A percentile compares a stretch with the other conserved stretches of the same genome.
phyloP scores from a whole-genome alignment of 1,284 basidiomycete species.

The Ganoderma meredithae region DNA sequence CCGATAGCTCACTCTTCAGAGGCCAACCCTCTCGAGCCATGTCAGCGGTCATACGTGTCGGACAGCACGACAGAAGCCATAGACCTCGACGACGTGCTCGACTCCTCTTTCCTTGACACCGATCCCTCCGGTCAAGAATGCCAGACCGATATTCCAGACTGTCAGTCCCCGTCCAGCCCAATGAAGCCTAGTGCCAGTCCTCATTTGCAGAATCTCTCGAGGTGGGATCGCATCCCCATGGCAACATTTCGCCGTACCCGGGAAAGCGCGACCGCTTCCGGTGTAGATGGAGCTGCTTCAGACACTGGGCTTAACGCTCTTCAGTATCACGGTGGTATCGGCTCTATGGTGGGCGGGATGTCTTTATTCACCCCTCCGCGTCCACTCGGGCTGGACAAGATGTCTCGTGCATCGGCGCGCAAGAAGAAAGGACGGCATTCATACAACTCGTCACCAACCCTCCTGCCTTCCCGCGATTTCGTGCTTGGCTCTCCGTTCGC shows the following conservation, averaged over 20 bases:
- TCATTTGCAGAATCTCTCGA: constrained; percentile 50
- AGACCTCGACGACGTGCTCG: constrained; percentile 82
- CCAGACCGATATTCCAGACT: constrained; percentile 31
- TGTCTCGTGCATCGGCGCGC: constrained; percentile 33
- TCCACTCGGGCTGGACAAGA: constrained; percentile 35
- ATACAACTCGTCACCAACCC: constrained; percentile 57
- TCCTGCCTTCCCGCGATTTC: constrained; percentile 62
- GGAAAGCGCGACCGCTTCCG: constrained; percentile 45
- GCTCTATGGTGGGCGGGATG: constrained; percentile 43
- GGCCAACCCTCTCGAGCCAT: constrained; percentile 33
- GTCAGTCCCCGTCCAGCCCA: constrained; percentile 29
- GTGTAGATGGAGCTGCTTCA: constrained; percentile 44
- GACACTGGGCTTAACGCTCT: constrained; percentile 45
- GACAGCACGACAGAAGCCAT: constrained; percentile 59
- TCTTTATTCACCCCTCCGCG: constrained; percentile 45
- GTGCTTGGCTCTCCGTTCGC: constrained; percentile 42
- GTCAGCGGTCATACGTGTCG: constrained; percentile 37
- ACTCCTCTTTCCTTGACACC: constrained; percentile 71
- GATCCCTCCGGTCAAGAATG: constrained; percentile 47
- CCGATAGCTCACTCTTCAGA: constrained; percentile 41
- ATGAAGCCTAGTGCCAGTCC: constrained; percentile 28
- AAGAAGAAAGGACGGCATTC: constrained; percentile 34
- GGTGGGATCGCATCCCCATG: constrained; percentile 81
- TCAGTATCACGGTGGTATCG: constrained; percentile 37
- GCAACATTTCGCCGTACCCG: constrained; percentile 75